These are phyloP conservation scores for Fraxinus platypoda DNA, from an alignment of 305 asterid genomes.

Conservation along the genomic window DNA sequence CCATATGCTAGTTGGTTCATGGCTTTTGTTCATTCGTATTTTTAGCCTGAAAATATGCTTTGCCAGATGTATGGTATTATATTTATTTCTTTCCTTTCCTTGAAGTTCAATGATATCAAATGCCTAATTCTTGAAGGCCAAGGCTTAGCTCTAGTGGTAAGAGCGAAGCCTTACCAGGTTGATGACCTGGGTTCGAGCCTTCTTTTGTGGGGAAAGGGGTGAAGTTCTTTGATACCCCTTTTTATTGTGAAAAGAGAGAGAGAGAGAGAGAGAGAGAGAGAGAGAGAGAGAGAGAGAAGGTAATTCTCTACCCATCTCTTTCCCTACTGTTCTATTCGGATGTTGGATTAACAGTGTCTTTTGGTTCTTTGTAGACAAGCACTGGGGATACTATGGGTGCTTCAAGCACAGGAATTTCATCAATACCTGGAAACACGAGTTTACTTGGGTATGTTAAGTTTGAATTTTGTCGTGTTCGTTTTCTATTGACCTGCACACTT, in stretches of 20 bases:
- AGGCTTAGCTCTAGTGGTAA: background rate
- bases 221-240: background rate
- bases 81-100: slow-evolving; percentile 2
- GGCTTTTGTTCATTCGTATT: background rate
- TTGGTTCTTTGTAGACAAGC: slow-evolving; percentile 44
- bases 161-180: background rate
- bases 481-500: background rate
- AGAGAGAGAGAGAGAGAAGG: too few relatives aligned
- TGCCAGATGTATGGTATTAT: background rate
- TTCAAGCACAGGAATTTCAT: slow-evolving; percentile 53
- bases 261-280: too few relatives aligned
- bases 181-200: background rate
- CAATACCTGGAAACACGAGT: slow-evolving; percentile 88
- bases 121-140: background rate
- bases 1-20: slow-evolving; percentile 3
- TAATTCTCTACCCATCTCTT: background rate
- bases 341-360: slow-evolving; percentile 24
- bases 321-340: slow-evolving; percentile 1
- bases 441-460: slow-evolving; percentile 74
- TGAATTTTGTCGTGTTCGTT: background rate
- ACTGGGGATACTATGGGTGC: slow-evolving; percentile 54
- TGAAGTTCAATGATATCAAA: slow-evolving; percentile 12
- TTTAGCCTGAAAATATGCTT: background rate
- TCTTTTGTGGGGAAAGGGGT: background rate
- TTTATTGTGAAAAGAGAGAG: too few relatives aligned